Evolutionary conservation across 1,284 basidiomycete species (phyloP).

Genomic region (Apiotrichum veenhuisii): DNA sequence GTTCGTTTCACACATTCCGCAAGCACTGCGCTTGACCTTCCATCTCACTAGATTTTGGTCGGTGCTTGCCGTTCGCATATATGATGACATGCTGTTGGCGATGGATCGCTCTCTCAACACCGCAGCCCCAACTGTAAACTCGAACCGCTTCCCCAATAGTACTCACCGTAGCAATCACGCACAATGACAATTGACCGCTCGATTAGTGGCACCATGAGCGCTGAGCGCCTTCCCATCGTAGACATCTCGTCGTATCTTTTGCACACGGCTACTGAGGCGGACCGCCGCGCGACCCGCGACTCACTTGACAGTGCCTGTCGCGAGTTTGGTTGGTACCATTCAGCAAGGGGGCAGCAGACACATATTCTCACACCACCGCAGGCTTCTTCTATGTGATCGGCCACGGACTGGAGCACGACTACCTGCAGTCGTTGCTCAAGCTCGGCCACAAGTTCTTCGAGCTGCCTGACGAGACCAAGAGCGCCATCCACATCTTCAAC

Average conservation of each 20-base stretch:
- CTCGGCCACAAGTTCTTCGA: conserved; percentile 28
- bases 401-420: conserved; percentile 20
- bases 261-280: not conserved
- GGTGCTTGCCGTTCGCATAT: too few species aligned
- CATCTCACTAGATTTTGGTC: too few species aligned
- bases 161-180: conserved; percentile 16
- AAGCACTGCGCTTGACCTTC: too few species aligned
- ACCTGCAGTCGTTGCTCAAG: conserved; percentile 25
- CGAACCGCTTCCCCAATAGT: not conserved
- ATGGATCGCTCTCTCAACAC: too few species aligned
- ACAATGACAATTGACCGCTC: conserved; percentile 17
- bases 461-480: conserved; percentile 24
- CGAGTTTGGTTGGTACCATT: conserved; percentile 25
- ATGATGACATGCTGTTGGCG: too few species aligned
- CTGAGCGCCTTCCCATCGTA: not conserved
- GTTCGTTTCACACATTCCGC: too few species aligned
- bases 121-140: not conserved
- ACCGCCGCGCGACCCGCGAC: not conserved
- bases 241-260: not conserved
- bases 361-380: not conserved
- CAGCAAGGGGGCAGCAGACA: not conserved
- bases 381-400: conserved; percentile 34
- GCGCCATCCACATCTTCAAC: conserved; percentile 28
- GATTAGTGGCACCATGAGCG: conserved; percentile 12
- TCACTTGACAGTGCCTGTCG: conserved; percentile 25